Percentiles rank a stretch among this genome's conserved stretches.
These are phyloP conservation scores for Candida nitratophila DNA, from an alignment of 805 yeast genomes.

Conservation along the genomic window DNA sequence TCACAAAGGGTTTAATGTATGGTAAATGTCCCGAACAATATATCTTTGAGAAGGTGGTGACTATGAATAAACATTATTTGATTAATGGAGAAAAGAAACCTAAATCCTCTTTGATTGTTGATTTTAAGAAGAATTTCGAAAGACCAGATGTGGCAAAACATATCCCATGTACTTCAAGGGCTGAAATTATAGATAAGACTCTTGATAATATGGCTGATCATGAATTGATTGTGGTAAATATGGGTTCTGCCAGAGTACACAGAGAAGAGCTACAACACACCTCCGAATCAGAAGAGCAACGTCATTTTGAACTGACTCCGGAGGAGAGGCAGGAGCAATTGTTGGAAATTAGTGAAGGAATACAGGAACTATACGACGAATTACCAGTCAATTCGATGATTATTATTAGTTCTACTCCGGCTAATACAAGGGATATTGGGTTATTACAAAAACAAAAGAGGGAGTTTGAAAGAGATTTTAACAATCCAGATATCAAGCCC, in stretches of 20 bases:
- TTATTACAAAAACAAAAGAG: constrained; percentile 37
- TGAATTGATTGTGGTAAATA: constrained; percentile 45
- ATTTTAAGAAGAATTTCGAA: constrained; percentile 11
- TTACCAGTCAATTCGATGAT: constrained; percentile 57
- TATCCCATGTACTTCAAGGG: constrained; percentile 49
- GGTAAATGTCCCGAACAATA: constrained; percentile 47
- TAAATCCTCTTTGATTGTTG: constrained; percentile 20
- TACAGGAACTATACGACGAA: constrained; percentile 40
- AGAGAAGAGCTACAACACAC: no score
- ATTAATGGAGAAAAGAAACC: constrained; percentile 18
- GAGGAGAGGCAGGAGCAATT: constrained; percentile 13
- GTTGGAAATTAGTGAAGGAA: constrained; percentile 32
- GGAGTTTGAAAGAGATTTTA: constrained; percentile 28
- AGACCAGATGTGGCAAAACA: constrained; percentile 22
- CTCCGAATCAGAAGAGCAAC: no score
- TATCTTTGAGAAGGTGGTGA: constrained; percentile 32
- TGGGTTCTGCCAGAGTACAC: constrained; percentile 32
- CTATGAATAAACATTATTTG: constrained; percentile 14
- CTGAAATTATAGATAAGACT: constrained; percentile 43
- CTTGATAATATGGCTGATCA: constrained; percentile 28
- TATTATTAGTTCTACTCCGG: constrained; percentile 55
- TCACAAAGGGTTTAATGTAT: constrained; percentile 56
- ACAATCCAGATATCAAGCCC: not conserved
- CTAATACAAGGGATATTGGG: constrained; percentile 46
- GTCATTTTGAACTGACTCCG: constrained; percentile 1